Conservation (phyloP, 2,329 filamentous ascomycete species). For the Leptographium lundbergii region DNA sequence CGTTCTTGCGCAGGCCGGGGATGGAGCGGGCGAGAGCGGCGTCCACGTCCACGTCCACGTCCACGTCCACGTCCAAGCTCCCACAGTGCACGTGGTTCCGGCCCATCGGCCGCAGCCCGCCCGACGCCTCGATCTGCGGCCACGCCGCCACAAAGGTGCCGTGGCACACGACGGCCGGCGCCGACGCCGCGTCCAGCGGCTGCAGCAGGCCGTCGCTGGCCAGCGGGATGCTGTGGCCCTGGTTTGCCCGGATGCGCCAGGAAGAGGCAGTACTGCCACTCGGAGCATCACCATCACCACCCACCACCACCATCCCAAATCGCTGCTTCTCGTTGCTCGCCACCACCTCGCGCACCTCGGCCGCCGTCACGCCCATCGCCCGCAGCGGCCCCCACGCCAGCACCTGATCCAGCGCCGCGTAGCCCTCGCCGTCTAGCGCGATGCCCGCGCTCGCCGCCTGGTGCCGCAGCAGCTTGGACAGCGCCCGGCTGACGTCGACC, state of each 20-base stretch:
- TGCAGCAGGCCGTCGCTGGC: constrained; percentile 55
- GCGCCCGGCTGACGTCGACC: constrained; percentile 37
- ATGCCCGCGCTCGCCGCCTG: constrained; percentile 45
- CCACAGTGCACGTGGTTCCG: constrained; percentile 88
- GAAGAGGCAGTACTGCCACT: too few relatives aligned
- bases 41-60: background rate
- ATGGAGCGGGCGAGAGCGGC: constrained; percentile 21
- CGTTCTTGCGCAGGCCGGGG: constrained; percentile 68
- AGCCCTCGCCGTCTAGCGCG: constrained; percentile 45
- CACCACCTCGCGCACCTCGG: constrained; percentile 60
- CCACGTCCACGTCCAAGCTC: background rate
- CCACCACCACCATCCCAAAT: constrained; percentile 52
- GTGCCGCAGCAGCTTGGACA: constrained; percentile 42
- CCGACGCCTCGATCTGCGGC: constrained; percentile 58
- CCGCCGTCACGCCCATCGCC: constrained; percentile 59
- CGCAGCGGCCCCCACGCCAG: constrained; percentile 46
- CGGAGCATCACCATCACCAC: constrained; percentile 15
- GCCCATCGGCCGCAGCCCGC: constrained; percentile 69
- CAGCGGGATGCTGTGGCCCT: constrained; percentile 75
- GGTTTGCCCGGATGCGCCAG: constrained; percentile 88
- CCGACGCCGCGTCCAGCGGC: constrained; percentile 45
- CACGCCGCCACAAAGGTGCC: constrained; percentile 81
- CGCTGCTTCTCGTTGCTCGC: constrained; percentile 77
- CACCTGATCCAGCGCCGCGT: constrained; percentile 43
- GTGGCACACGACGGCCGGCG: constrained; percentile 64